Evolutionary conservation across 768 basidiomycete species (phyloP).

Genomic region (Dioszegia aurantiaca): DNA sequence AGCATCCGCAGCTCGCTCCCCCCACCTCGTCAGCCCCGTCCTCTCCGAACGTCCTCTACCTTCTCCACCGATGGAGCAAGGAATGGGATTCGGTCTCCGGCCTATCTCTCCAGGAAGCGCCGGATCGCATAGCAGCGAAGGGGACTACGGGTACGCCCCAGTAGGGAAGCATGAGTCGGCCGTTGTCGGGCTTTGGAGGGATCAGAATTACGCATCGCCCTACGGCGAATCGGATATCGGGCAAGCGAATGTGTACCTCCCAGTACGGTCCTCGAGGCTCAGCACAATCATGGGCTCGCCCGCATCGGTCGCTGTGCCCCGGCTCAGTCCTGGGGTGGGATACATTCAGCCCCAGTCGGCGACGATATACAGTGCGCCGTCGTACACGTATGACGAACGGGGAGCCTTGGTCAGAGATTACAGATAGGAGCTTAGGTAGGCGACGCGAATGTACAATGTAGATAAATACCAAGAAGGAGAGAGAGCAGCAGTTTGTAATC

Average conservation of each 20-base stretch:
- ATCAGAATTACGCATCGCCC: neutral
- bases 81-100: neutral
- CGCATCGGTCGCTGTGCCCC: neutral
- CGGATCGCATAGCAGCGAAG: neutral
- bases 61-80: slow-evolving; percentile 15
- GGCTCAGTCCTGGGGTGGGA: neutral
- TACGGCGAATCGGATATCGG: slow-evolving; percentile 3
- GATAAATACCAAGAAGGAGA: too few relatives aligned
- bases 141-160: neutral
- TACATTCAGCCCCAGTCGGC: neutral
- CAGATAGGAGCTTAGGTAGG: neutral
- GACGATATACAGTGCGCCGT: neutral
- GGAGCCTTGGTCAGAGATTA: slow-evolving; percentile 5
- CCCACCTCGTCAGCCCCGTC: slow-evolving; percentile 6
- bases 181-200: slow-evolving; percentile 8
- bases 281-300: slow-evolving; percentile 4
- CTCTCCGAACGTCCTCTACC: slow-evolving; percentile 24
- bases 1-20: slow-evolving; percentile 27
- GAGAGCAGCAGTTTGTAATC: slow-evolving; percentile 1
- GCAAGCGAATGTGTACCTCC: neutral
- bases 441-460: too few relatives aligned
- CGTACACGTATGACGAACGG: slow-evolving; percentile 3
- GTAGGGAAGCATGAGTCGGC: neutral
- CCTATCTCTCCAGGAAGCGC: neutral
- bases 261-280: neutral